Percentiles rank a stretch among this genome's conserved stretches.
phyloP scores from a whole-genome alignment of 2,329 filamentous ascomycete genomes.

The Xylogone sp. region DNA sequence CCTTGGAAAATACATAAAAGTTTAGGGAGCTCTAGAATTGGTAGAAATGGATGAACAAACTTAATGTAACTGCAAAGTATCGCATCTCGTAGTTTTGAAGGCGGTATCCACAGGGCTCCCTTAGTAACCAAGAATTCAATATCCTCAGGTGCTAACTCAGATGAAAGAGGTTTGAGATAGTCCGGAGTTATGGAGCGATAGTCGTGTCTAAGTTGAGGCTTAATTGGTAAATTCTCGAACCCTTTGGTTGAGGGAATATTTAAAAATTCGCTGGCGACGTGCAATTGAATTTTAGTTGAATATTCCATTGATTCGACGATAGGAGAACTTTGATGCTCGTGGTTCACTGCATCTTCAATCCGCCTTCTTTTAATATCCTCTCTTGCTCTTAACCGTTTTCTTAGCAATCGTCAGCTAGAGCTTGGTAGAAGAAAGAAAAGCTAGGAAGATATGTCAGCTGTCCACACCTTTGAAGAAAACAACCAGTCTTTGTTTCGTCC shows the following conservation, averaged over 20 bases:
- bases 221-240: not conserved
- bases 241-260: not conserved
- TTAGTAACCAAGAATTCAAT: conserved; percentile 76
- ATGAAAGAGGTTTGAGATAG: conserved; percentile 74
- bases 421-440: too few species aligned
- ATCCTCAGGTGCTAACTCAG: conserved; percentile 72
- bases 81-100: conserved; percentile 66
- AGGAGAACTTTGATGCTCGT: not conserved
- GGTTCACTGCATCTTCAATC: not conserved
- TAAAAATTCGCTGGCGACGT: not conserved
- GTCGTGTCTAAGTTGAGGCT: not conserved
- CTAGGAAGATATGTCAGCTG: not conserved
- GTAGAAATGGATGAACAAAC: conserved; percentile 89
- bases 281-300: not conserved
- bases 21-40: conserved; percentile 65
- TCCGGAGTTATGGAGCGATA: conserved; percentile 32
- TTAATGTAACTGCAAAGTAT: conserved; percentile 77
- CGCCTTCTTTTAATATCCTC: not conserved
- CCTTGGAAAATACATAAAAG: conserved; percentile 35
- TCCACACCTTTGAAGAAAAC: not conserved
- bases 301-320: not conserved
- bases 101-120: conserved; percentile 74
- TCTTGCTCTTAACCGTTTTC: not conserved
- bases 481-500: not conserved
- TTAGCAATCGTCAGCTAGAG: not conserved